Evolutionary conservation across 2,329 filamentous ascomycete species (phyloP).

Genomic region (Zymoseptoria brevis): DNA sequence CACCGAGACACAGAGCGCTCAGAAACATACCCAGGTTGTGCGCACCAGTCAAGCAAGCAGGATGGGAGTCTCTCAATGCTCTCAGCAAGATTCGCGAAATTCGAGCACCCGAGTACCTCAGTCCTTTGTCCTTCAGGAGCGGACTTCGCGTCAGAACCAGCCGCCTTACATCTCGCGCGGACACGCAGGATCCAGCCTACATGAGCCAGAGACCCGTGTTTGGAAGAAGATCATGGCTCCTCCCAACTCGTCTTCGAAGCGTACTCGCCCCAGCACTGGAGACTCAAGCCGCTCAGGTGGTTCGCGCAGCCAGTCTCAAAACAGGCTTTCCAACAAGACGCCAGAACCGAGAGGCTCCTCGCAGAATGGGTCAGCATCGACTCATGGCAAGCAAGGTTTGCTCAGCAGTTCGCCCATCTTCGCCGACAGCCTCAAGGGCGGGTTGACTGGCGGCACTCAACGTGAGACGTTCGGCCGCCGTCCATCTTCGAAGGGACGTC

Average conservation of each 20-base stretch:
- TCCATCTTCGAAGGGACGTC: background rate
- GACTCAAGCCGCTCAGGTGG: background rate
- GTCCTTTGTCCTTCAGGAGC: background rate
- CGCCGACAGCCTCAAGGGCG: slow-evolving; percentile 2
- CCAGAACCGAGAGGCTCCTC: slow-evolving; percentile 6
- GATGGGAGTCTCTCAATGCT: background rate
- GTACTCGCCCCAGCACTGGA: slow-evolving; percentile 4
- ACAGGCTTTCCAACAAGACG: slow-evolving; percentile 1
- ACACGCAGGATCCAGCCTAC: background rate
- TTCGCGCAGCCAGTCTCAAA: background rate
- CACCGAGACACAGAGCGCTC: background rate
- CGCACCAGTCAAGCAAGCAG: background rate
- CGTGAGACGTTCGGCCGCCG: background rate
- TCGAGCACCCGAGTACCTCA: background rate
- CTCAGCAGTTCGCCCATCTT: slow-evolving; percentile 22
- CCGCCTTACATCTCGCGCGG: background rate
- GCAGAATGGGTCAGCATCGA: background rate
- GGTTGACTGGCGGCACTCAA: background rate
- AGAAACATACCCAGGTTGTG: background rate
- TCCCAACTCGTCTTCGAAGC: slow-evolving; percentile 24
- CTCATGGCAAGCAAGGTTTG: background rate
- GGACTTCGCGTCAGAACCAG: background rate
- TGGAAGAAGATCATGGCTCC: slow-evolving; percentile 17
- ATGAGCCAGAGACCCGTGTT: background rate
- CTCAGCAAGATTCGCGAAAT: background rate